phyloP scores from a whole-genome alignment of 2,329 filamentous ascomycete species.

The Coniochaeta sp. region DNA sequence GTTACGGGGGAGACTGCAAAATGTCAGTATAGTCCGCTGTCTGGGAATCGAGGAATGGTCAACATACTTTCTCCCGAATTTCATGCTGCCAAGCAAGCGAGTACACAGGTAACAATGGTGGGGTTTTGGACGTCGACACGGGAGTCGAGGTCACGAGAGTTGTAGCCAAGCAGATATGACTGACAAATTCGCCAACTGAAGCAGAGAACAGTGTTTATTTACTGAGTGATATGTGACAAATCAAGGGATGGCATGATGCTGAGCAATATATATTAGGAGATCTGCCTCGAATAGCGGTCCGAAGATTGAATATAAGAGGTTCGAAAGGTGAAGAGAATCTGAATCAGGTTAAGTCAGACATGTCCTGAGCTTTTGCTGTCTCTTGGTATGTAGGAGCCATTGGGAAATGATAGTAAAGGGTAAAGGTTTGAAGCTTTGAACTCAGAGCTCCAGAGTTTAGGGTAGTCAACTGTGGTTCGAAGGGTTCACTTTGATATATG shows the following conservation, averaged over 20 bases:
- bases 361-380: background rate
- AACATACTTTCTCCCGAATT: constrained; percentile 27
- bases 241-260: background rate
- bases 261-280: background rate
- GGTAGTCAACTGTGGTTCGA: background rate
- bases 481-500: background rate
- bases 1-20: constrained; percentile 60
- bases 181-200: background rate
- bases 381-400: background rate
- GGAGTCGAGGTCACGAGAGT: background rate
- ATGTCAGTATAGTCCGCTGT: constrained; percentile 4
- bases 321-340: too few species aligned
- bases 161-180: background rate
- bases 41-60: background rate
- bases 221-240: background rate
- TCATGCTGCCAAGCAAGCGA: constrained; percentile 16
- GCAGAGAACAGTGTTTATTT: background rate
- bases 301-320: background rate
- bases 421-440: background rate
- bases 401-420: background rate
- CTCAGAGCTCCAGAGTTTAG: background rate
- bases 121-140: background rate
- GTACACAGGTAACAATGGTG: background rate
- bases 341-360: background rate
- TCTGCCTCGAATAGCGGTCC: background rate